phyloP scores from a whole-genome alignment of 2,329 filamentous ascomycete species.

The Trichophyton simii region DNA sequence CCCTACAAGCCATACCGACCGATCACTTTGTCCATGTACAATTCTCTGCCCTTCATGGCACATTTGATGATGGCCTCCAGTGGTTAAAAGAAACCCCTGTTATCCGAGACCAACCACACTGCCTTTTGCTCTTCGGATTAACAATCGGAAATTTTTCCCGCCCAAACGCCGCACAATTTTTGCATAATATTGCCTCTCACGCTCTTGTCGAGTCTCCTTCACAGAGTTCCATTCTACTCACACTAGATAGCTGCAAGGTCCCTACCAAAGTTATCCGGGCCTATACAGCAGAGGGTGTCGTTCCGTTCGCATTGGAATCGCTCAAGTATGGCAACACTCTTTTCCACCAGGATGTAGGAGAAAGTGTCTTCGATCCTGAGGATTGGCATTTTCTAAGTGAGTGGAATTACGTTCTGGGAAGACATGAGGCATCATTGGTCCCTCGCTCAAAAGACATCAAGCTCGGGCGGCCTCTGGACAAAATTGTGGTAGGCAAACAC shows the following conservation, averaged over 20 bases:
- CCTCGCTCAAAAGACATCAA: neutral
- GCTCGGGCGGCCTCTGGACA: neutral
- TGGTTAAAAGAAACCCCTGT: neutral
- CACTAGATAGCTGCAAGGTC: neutral
- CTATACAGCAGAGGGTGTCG: neutral
- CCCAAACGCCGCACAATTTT: neutral
- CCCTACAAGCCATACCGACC: neutral
- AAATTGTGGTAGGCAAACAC: neutral
- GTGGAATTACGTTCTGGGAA: conserved; percentile 1
- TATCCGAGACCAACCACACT: neutral
- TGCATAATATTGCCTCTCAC: neutral
- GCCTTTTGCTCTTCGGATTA: neutral
- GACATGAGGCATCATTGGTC: conserved; percentile 1
- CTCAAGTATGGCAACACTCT: neutral
- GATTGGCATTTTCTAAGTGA: neutral
- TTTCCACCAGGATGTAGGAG: neutral
- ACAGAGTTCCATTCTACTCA: neutral
- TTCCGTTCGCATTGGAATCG: neutral
- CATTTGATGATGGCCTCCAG: neutral
- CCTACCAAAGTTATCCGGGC: neutral
- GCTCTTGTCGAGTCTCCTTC: neutral
- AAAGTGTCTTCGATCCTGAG: neutral
- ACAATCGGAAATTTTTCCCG: neutral
- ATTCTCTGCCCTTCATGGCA: neutral
- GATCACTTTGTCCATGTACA: neutral